Conservation (phyloP, 2,329 filamentous ascomycete genomes). For the Hypoxylon sp. region DNA sequence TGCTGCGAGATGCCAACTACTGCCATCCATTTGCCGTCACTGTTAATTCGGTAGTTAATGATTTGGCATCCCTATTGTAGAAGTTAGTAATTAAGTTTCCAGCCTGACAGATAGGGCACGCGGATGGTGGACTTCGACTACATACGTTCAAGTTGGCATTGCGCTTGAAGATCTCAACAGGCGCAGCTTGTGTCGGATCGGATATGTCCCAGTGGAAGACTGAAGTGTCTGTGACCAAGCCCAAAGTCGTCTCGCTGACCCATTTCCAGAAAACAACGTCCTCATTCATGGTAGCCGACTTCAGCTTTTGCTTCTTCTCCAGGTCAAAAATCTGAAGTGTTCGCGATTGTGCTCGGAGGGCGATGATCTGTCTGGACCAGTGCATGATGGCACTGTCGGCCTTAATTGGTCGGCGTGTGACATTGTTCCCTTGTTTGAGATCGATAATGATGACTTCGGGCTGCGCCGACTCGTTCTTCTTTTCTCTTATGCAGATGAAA, state of each 20-base stretch:
- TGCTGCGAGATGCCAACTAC: slow-evolving; percentile 96
- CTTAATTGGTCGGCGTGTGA: slow-evolving; percentile 95
- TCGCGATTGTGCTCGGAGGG: slow-evolving; percentile 91
- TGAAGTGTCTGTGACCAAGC: slow-evolving; percentile 88
- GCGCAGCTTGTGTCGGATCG: slow-evolving; percentile 80
- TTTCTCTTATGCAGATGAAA: slow-evolving; percentile 96
- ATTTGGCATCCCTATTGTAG: slow-evolving; percentile 86
- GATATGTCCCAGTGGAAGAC: slow-evolving; percentile 99
- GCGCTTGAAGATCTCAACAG: slow-evolving; percentile 93
- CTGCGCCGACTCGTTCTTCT: slow-evolving; percentile 83
- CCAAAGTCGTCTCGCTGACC: slow-evolving; percentile 90
- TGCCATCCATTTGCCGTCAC: slow-evolving; percentile 98
- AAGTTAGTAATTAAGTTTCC: slow-evolving; percentile 38
- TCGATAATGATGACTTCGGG: slow-evolving; percentile 98
- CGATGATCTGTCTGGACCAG: slow-evolving; percentile 95
- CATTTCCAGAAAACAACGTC: slow-evolving; percentile 99
- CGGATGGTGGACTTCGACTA: slow-evolving; percentile 37
- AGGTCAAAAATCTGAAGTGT: slow-evolving; percentile 99
- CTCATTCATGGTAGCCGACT: slow-evolving; percentile 95
- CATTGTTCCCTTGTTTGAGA: slow-evolving; percentile 96
- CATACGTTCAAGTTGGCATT: slow-evolving; percentile 88
- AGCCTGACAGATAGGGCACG: neutral
- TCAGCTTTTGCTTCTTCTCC: slow-evolving; percentile 91
- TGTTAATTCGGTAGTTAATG: slow-evolving; percentile 98
- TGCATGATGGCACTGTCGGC: slow-evolving; percentile 99